Evolutionary conservation across 164 flowering plant genomes (phyloP).

Genomic region (Umbellularia californica): DNA sequence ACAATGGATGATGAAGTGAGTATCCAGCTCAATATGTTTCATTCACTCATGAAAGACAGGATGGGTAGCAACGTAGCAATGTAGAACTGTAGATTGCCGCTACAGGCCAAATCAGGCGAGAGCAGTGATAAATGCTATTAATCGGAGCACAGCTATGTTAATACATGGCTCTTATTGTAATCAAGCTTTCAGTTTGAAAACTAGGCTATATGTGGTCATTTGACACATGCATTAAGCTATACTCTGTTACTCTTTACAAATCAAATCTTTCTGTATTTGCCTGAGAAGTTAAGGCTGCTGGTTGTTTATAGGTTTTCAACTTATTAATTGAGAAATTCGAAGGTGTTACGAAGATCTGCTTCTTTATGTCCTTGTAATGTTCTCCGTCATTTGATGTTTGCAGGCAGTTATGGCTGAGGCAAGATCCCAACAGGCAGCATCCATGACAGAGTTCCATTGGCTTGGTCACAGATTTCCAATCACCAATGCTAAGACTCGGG

Average conservation of each 20-base stretch:
- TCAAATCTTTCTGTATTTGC: not conserved
- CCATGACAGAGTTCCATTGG: conserved; percentile 86
- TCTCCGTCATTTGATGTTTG: conserved; percentile 5
- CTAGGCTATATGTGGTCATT: not conserved
- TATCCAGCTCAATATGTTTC: too few relatives aligned
- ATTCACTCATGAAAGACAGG: not conserved
- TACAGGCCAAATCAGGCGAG: too few relatives aligned
- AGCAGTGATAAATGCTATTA: too few relatives aligned
- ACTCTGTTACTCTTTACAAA: too few relatives aligned
- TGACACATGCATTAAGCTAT: not conserved
- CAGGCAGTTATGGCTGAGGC: conserved; percentile 97
- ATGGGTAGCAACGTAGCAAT: not conserved
- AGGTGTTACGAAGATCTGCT: not conserved
- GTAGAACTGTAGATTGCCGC: too few relatives aligned
- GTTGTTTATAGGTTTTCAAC: not conserved
- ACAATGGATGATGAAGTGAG: too few relatives aligned
- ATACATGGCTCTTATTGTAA: too few relatives aligned
- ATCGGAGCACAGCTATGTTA: too few relatives aligned
- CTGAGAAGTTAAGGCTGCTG: not conserved
- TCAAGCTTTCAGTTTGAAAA: not conserved
- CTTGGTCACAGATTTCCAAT: conserved; percentile 92
- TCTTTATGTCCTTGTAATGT: not conserved
- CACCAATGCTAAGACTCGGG: conserved; percentile 88
- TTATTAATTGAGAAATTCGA: not conserved
- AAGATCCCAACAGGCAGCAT: conserved; percentile 92